A percentile compares a stretch with the other conserved stretches of the same genome.
Conservation (phyloP, 1,284 basidiomycete genomes). For the Tilletia setariae region DNA sequence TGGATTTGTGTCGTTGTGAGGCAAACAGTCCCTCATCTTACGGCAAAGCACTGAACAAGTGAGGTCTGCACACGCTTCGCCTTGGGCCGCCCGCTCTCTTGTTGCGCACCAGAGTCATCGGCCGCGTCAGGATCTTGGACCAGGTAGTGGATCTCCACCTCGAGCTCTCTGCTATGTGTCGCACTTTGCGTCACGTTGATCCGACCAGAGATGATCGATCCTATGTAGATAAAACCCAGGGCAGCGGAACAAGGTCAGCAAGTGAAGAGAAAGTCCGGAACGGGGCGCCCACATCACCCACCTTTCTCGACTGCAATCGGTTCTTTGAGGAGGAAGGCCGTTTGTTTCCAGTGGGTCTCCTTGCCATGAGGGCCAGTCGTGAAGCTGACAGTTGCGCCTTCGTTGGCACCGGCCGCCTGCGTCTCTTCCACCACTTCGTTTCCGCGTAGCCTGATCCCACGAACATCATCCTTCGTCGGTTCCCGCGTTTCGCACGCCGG, state of each 20-base stretch:
- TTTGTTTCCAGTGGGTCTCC: conserved; percentile 98
- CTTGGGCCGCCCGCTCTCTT: not conserved
- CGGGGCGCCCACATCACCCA: conserved; percentile 47
- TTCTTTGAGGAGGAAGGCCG: conserved; percentile 78
- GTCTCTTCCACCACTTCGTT: conserved; percentile 62
- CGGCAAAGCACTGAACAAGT: conserved; percentile 6
- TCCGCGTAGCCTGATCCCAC: conserved; percentile 60
- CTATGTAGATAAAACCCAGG: conserved; percentile 55
- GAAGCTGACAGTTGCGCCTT: conserved; percentile 70
- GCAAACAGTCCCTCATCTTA: conserved; percentile 4
- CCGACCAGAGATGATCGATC: conserved; percentile 71
- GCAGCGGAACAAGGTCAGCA: not conserved
- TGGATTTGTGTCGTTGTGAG: too few relatives aligned
- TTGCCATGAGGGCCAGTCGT: conserved; percentile 82
- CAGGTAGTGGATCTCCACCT: conserved; percentile 85
- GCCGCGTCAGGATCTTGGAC: conserved; percentile 54
- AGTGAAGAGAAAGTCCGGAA: not conserved
- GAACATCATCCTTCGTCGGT: conserved; percentile 3
- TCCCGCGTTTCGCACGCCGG: conserved; percentile 25
- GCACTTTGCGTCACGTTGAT: conserved; percentile 79
- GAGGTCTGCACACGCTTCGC: conserved; percentile 8
- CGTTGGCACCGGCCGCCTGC: conserved; percentile 44
- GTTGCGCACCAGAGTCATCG: not conserved
- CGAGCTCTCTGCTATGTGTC: conserved; percentile 80
- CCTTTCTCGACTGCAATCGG: conserved; percentile 73